phyloP scores from a whole-genome alignment of 75 land plant species.

The Chamaecyparis obtusa region DNA sequence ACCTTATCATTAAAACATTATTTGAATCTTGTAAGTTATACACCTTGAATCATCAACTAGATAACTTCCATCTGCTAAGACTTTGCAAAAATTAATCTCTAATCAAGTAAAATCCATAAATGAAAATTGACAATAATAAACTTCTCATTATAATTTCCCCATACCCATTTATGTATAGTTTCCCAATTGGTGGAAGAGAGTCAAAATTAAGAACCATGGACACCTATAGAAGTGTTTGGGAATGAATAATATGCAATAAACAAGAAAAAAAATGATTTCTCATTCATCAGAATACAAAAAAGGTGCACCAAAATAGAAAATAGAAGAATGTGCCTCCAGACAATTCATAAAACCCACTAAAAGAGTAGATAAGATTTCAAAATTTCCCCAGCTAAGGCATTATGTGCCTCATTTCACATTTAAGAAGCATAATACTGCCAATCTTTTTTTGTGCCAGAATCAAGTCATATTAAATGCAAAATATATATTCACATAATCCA shows the following conservation, averaged over 20 bases:
- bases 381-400: background rate
- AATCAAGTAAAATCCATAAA: no score
- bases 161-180: no score
- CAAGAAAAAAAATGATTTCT: no score
- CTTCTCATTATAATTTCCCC: background rate
- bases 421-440: background rate
- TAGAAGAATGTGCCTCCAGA: background rate
- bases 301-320: background rate
- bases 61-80: no score
- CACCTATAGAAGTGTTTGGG: background rate
- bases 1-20: no score
- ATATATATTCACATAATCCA: background rate
- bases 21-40: no score
- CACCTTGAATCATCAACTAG: no score
- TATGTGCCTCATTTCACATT: background rate
- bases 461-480: background rate
- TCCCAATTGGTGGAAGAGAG: no score
- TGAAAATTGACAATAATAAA: no score
- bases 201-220: background rate
- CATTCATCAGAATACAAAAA: no score
- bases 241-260: background rate
- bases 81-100: no score
- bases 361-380: background rate
- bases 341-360: background rate
- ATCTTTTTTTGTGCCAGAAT: background rate